Conservation (phyloP, 2,329 filamentous ascomycete species). For the Akanthomyces lecanii region DNA sequence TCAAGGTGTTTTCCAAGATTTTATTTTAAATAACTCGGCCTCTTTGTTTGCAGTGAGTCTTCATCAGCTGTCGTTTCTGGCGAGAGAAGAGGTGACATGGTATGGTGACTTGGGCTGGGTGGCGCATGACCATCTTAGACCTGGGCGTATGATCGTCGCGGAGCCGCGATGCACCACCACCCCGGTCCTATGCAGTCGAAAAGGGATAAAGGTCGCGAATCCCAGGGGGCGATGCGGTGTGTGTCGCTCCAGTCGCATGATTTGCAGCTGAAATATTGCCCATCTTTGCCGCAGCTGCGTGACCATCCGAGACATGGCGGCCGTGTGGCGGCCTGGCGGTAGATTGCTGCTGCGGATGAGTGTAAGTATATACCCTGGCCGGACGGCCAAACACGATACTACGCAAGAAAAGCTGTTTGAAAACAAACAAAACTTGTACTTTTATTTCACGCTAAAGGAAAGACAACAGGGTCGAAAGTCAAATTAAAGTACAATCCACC, state of each 20-base stretch:
- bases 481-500: not conserved
- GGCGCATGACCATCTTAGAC: conserved; percentile 3
- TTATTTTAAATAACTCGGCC: not conserved
- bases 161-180: not conserved
- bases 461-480: not conserved
- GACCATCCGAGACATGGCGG: not conserved
- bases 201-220: not conserved
- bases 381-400: not conserved
- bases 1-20: not conserved
- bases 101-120: conserved; percentile 13
- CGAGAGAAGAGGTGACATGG: conserved; percentile 18
- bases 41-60: not conserved
- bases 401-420: not conserved
- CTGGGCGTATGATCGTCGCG: conserved; percentile 1
- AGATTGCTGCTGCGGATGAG: not conserved
- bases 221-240: not conserved
- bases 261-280: not conserved
- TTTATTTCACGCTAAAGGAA: not conserved
- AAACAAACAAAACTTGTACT: not conserved
- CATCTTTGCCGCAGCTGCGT: not conserved
- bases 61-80: conserved; percentile 15
- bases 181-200: not conserved
- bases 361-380: not conserved
- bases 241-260: not conserved
- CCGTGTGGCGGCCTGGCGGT: no score